Base-by-base conservation (phyloP, 495 filamentous ascomycete genomes). In the Aspergillus indologenus region DNA sequence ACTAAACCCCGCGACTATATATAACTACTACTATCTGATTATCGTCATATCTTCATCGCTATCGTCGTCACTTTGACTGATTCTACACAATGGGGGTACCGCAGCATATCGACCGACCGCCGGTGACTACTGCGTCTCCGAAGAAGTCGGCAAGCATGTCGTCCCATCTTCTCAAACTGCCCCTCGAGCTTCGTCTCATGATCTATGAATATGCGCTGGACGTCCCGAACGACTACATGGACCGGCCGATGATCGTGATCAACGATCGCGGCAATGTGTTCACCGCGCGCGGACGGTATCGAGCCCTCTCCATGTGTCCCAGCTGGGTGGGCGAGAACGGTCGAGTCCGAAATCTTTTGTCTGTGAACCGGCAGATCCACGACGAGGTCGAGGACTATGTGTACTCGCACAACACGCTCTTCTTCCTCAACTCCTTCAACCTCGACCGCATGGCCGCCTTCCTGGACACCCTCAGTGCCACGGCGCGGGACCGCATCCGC, bases 371-470 rank as follows among this genome's bases (percentile, higher is more conserved):
- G 5, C 73, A 75, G 47, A 68, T 78, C 64, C 75, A 79, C 66
- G 65, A 66, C 57, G 77, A 79, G 55, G 68, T 73, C 43, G 73
- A 75, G 57, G 64, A 72, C 57, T 68, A 67, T 45, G 66, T 79
- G 21, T 79, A 76, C 58, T 71, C 68, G 17, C 58, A 59, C 2
- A 63, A 77, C 60, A 78, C 73, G 19, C 69, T 77, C 5, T 77
- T 77, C 63, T 75, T 77, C 65, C 72, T 65, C 23, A 72, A 77
- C 55, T 65, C 70, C 1, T 74, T 79, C 62, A 68, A 77, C 51
- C 65, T 74, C 17, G 67, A 72, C 62, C 71, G 64, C 0, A 53
- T 76, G 1, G 68, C 57, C 3, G 61, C 55, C 0, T 77, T 79
- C 60, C 69, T 79, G 20, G 67, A 73, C 34, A 76, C 71, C 3